phyloP scores from a whole-genome alignment of 2,329 filamentous ascomycete genomes.

The Parastagonospora nodorum region DNA sequence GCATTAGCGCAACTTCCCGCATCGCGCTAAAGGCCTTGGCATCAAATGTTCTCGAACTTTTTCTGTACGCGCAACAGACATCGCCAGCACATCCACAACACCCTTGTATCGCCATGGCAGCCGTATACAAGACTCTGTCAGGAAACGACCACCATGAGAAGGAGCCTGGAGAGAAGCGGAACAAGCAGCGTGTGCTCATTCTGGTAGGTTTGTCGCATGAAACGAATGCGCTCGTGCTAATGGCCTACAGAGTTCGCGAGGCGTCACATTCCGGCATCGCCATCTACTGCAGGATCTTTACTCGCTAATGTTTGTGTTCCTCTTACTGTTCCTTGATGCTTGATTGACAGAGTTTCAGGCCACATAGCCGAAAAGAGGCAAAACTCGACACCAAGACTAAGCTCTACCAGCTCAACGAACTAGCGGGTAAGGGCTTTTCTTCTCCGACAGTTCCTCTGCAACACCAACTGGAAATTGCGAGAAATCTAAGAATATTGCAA shows the following conservation, averaged over 20 bases:
- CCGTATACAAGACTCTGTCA: conserved; percentile 62
- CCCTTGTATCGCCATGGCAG: conserved; percentile 51
- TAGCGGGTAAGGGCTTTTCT: conserved; percentile 34
- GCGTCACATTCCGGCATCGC: conserved; percentile 91
- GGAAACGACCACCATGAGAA: conserved; percentile 47
- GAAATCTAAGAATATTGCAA: neutral
- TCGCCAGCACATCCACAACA: conserved; percentile 18
- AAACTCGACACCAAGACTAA: conserved; percentile 97
- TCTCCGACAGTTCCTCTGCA: neutral
- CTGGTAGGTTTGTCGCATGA: conserved; percentile 51
- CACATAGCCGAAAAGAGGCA: conserved; percentile 90
- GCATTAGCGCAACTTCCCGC: conserved; percentile 12
- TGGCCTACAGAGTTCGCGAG: conserved; percentile 69
- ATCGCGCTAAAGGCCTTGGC: conserved; percentile 28
- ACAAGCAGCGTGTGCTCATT: conserved; percentile 74
- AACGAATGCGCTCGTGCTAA: conserved; percentile 22
- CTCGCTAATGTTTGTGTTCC: conserved; percentile 66
- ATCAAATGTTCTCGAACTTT: conserved; percentile 33
- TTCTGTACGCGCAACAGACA: conserved; percentile 17
- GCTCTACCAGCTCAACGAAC: conserved; percentile 56
- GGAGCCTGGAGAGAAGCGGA: conserved; percentile 44
- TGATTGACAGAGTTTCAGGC: conserved; percentile 46
- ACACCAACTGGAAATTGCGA: too few species aligned
- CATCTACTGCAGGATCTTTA: conserved; percentile 91
- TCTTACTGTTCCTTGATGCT: neutral